Conservation (phyloP, 345 rosid genomes). For the Salix exigua region DNA sequence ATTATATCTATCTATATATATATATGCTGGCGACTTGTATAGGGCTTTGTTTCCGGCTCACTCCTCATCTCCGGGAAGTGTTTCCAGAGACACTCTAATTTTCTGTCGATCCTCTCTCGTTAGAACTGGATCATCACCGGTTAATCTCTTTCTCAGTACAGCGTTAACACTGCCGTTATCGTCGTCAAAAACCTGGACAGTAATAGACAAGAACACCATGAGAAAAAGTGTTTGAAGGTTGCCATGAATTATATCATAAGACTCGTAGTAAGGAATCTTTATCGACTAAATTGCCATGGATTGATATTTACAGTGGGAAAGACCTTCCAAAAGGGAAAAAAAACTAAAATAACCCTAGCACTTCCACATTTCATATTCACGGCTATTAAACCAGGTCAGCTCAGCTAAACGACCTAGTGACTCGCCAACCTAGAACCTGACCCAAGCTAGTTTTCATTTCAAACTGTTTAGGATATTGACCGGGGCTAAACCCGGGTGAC, state of each 20-base stretch:
- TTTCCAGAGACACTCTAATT: slow-evolving; percentile 57
- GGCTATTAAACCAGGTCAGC: too few relatives aligned
- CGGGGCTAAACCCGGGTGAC: too few relatives aligned
- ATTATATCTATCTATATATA: slow-evolving; percentile 9
- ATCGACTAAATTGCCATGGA: not conserved
- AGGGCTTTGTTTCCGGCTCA: slow-evolving; percentile 10
- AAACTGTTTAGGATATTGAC: too few relatives aligned
- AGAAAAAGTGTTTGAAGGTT: not conserved
- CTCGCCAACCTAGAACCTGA: too few relatives aligned
- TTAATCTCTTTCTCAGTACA: slow-evolving; percentile 46
- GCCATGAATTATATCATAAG: not conserved
- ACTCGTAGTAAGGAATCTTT: not conserved
- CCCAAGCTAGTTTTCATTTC: too few relatives aligned
- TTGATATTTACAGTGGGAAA: not conserved
- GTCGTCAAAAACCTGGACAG: slow-evolving; percentile 48
- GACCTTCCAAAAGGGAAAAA: not conserved
- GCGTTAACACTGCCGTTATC: slow-evolving; percentile 40
- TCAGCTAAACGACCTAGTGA: too few relatives aligned
- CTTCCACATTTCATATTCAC: not conserved
- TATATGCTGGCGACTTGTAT: slow-evolving; percentile 1
- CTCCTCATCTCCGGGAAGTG: slow-evolving; percentile 37
- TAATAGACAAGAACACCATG: not conserved
- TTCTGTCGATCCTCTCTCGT: slow-evolving; percentile 49
- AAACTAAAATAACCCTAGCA: not conserved
- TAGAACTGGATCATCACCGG: slow-evolving; percentile 55